These are phyloP conservation scores for Oidium heveae DNA, from an alignment of 2,329 filamentous ascomycete genomes.

Conservation along the genomic window DNA sequence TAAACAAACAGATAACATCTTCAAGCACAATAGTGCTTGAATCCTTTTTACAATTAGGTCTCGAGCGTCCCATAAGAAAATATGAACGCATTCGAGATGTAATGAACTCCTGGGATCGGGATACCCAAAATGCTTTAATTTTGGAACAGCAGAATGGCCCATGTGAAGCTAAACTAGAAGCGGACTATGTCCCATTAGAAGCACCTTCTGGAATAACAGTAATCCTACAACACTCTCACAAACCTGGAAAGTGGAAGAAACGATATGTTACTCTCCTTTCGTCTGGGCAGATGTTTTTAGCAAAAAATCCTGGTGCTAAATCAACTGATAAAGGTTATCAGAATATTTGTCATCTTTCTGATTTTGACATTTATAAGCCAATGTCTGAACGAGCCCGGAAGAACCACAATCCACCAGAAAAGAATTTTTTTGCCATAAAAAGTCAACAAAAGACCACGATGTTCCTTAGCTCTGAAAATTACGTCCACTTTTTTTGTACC, in stretches of 20 bases:
- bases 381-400: conserved; percentile 41
- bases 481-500: conserved; percentile 75
- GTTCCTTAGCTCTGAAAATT: conserved; percentile 62
- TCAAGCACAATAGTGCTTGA: conserved; percentile 50
- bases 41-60: conserved; percentile 45
- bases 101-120: conserved; percentile 78
- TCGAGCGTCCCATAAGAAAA: conserved; percentile 59
- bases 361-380: conserved; percentile 76
- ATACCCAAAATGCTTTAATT: conserved; percentile 49
- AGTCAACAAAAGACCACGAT: conserved; percentile 72
- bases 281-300: conserved; percentile 45
- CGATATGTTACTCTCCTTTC: conserved; percentile 47
- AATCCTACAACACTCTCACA: conserved; percentile 57
- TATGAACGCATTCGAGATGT: conserved; percentile 75
- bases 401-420: conserved; percentile 60
- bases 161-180: conserved; percentile 35
- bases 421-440: conserved; percentile 67
- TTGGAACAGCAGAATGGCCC: conserved; percentile 34
- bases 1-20: conserved; percentile 38
- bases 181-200: conserved; percentile 34
- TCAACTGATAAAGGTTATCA: conserved; percentile 36
- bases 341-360: conserved; percentile 61
- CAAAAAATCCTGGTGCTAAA: conserved; percentile 42
- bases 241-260: conserved; percentile 71
- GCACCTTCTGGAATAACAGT: conserved; percentile 42